Conservation (phyloP, 176 grass and related monocot species). For the Chloris gayana region DNA sequence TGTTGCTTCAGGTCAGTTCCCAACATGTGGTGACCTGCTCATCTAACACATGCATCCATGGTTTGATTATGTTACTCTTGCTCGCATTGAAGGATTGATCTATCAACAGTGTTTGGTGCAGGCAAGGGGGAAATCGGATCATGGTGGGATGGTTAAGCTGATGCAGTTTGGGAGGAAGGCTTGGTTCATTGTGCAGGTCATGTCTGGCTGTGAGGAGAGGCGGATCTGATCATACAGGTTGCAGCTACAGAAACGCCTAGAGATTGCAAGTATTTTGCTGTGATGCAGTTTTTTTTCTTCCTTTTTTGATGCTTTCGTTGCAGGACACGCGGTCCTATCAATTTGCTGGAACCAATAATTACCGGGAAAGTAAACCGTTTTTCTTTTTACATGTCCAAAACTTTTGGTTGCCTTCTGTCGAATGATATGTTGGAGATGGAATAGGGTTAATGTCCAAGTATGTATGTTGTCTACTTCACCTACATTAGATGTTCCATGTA, state of each 20-base stretch:
- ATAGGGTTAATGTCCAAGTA: neutral
- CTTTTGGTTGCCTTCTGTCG: neutral
- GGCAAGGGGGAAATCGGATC: neutral
- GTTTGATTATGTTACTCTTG: neutral
- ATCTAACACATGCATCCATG: no score
- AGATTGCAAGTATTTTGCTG: slow-evolving; percentile 42
- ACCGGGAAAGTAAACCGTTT: neutral
- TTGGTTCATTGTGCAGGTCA: slow-evolving; percentile 83
- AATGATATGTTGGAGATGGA: neutral
- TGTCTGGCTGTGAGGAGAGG: slow-evolving; percentile 87
- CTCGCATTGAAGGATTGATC: neutral
- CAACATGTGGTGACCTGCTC: no score
- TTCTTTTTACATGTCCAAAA: neutral
- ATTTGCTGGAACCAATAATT: neutral
- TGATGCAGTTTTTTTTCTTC: neutral
- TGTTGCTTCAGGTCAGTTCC: no score
- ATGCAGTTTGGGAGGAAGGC: slow-evolving; percentile 74
- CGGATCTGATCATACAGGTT: slow-evolving; percentile 84
- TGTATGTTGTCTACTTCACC: neutral
- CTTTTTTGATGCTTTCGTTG: neutral
- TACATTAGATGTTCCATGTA: neutral
- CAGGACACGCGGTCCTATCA: neutral
- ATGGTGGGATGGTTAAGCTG: slow-evolving; percentile 65
- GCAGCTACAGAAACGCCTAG: slow-evolving; percentile 70
- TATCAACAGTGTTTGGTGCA: neutral